phyloP scores from a whole-genome alignment of 108 stramenopile genomes.

The Cyclostephanos invisitatus region DNA sequence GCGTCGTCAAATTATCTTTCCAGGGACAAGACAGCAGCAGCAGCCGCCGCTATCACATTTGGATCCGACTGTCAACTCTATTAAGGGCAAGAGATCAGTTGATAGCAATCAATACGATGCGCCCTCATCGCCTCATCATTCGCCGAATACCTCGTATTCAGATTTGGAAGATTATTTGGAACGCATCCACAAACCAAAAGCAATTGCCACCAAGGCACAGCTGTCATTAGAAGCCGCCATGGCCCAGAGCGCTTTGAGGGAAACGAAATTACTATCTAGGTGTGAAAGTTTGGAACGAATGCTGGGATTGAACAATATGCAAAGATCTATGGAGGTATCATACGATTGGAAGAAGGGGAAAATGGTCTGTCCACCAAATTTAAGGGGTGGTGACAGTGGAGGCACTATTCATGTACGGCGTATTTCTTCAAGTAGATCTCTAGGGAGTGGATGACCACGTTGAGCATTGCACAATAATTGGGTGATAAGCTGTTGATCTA shows the following conservation, averaged over 20 bases:
- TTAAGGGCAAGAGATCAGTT: background rate
- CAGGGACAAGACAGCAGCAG: constrained; percentile 20
- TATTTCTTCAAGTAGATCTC: constrained; percentile 3
- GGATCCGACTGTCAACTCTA: background rate
- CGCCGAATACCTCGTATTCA: background rate
- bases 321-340: no score
- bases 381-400: background rate
- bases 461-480: no score
- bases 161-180: constrained; percentile 15
- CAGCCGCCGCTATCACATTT: background rate
- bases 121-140: constrained; percentile 25
- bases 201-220: constrained; percentile 24
- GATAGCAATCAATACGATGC: background rate
- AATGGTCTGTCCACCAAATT: background rate
- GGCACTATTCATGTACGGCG: background rate
- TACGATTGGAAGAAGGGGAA: background rate
- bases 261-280: constrained; percentile 57
- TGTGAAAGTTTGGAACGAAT: constrained; percentile 65
- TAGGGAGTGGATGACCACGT: background rate
- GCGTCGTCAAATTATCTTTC: constrained; percentile 67
- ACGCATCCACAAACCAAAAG: constrained; percentile 12
- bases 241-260: constrained; percentile 31
- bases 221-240: constrained; percentile 26
- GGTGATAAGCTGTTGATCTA: constrained; percentile 52
- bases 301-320: constrained; percentile 18